Conservation (phyloP, 208 protist genomes). For the Leishmania martiniquensis region DNA sequence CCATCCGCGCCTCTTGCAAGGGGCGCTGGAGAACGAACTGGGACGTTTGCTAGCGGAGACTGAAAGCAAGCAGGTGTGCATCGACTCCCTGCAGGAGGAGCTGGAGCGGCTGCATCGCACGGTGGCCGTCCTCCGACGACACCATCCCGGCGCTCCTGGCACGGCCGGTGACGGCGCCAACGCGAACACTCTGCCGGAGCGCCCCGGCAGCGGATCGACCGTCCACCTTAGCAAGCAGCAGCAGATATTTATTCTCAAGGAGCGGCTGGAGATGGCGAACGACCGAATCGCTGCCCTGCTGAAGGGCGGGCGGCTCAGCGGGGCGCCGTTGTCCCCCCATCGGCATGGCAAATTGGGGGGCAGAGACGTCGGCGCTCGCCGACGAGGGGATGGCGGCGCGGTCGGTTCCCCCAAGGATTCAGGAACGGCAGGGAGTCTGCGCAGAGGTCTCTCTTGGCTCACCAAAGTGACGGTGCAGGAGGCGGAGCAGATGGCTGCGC, state of each 20-base stretch:
- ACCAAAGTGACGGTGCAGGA: conserved; percentile 16
- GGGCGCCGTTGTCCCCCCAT: neutral
- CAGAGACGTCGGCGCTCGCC: neutral
- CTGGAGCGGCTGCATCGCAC: conserved; percentile 50
- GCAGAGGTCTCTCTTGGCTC: neutral
- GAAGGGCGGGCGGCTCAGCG: conserved; percentile 5
- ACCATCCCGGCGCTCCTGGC: conserved; percentile 3
- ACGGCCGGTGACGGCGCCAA: neutral
- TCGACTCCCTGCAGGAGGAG: conserved; percentile 46
- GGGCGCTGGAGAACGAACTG: conserved; percentile 58
- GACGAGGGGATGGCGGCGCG: neutral
- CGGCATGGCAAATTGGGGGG: conserved; percentile 9
- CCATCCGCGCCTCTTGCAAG: conserved; percentile 36
- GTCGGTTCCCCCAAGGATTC: neutral
- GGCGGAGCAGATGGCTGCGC: conserved; percentile 29
- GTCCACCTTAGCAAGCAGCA: conserved; percentile 80
- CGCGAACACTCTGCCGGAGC: conserved; percentile 10
- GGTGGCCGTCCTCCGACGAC: conserved; percentile 36
- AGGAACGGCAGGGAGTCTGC: neutral
- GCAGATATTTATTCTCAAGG: conserved; percentile 84
- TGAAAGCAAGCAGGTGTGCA: conserved; percentile 38
- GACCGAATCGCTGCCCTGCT: conserved; percentile 48
- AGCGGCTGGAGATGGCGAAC: conserved; percentile 70
- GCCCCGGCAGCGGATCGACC: conserved; percentile 44
- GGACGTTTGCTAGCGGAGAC: conserved; percentile 57